Conservation (phyloP, 2,329 filamentous ascomycete genomes). For the Arthrobotrys pseudoclavata region DNA sequence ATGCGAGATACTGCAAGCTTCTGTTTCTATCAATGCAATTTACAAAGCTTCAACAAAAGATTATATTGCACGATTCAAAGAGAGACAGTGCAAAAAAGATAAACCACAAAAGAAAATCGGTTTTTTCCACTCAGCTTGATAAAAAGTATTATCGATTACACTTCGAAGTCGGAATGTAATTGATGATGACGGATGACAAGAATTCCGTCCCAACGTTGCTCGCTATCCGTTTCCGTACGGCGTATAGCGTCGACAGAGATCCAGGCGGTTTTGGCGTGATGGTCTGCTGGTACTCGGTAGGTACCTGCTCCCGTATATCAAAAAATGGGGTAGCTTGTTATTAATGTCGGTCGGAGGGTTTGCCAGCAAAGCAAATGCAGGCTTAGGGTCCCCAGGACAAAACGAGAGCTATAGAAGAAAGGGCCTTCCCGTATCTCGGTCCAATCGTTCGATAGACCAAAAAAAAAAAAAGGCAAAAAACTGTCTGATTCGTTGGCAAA, state of each 20-base stretch:
- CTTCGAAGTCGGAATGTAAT: not conserved
- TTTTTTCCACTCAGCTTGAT: slow-evolving; percentile 48
- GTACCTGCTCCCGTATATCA: slow-evolving; percentile 10
- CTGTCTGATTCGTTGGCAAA: slow-evolving; percentile 58
- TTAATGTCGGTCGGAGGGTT: slow-evolving; percentile 30
- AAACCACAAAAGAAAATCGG: slow-evolving; percentile 7
- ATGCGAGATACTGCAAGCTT: slow-evolving; percentile 23
- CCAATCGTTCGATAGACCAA: slow-evolving; percentile 14
- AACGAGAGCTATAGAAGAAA: slow-evolving; percentile 25
- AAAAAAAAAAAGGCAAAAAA: slow-evolving; percentile 37
- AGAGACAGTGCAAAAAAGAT: not conserved
- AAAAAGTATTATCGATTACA: slow-evolving; percentile 18
- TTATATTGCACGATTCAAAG: not conserved
- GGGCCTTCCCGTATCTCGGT: slow-evolving; percentile 42
- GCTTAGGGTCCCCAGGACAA: slow-evolving; percentile 51
- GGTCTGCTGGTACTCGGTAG: too few species aligned
- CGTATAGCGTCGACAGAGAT: slow-evolving; percentile 33
- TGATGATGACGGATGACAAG: slow-evolving; percentile 1
- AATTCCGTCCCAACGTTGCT: slow-evolving; percentile 15
- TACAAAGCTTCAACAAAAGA: not conserved
- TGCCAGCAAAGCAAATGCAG: slow-evolving; percentile 59
- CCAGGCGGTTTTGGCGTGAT: slow-evolving; percentile 55
- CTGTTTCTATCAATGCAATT: slow-evolving; percentile 30
- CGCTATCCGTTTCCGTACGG: slow-evolving; percentile 52
- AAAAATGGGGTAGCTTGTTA: slow-evolving; percentile 21